phyloP scores from a whole-genome alignment of 805 yeast genomes.

The Pichia occidentalis region DNA sequence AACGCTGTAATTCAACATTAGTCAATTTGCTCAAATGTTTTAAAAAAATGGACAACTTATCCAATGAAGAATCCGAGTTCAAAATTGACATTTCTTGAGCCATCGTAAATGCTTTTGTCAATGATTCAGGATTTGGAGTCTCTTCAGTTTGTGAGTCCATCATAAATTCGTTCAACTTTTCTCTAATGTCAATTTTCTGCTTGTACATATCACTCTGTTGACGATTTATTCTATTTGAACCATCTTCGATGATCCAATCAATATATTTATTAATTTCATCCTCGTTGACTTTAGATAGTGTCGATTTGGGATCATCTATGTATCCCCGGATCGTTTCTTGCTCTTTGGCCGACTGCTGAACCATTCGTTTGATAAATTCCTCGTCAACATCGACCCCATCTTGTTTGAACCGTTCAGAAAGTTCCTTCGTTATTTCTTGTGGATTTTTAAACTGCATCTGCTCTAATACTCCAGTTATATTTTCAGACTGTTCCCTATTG shows the following conservation, averaged over 20 bases:
- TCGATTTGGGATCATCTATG: conserved; percentile 12
- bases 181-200: conserved; percentile 12
- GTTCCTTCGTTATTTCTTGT: conserved; percentile 23
- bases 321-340: conserved; percentile 14
- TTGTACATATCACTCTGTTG: conserved; percentile 11
- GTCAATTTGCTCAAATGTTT: conserved; percentile 16
- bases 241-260: conserved; percentile 27
- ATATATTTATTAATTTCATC: conserved; percentile 20
- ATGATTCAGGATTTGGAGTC: conserved; percentile 17
- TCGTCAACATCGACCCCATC: conserved; percentile 28
- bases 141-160: conserved; percentile 1
- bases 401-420: conserved; percentile 19
- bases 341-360: conserved; percentile 21
- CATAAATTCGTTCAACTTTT: conserved; percentile 13
- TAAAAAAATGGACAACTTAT: conserved; percentile 22
- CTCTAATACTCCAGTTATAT: conserved; percentile 1
- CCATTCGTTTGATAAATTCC: conserved; percentile 24
- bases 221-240: conserved; percentile 13
- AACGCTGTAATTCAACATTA: conserved; percentile 15
- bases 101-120: conserved; percentile 20
- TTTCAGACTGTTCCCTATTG: too few species aligned
- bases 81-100: conserved; percentile 20
- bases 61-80: conserved; percentile 19
- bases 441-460: conserved; percentile 20
- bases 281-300: conserved; percentile 14